A percentile compares a stretch with the other conserved stretches of the same genome.
Conservation (phyloP, 768 basidiomycete species). For the Lyophyllum atratum region DNA sequence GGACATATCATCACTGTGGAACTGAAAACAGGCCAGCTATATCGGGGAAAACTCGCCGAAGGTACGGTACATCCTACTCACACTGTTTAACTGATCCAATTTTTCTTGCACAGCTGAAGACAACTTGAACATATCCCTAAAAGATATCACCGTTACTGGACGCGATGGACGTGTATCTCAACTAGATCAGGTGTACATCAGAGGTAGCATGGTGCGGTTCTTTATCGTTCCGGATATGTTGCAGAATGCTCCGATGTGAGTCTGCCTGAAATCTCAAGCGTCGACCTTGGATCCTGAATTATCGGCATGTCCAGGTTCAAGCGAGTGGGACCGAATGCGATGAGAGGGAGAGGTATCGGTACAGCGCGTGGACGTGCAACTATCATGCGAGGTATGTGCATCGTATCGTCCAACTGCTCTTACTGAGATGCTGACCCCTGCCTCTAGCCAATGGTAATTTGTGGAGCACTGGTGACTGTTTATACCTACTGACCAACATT, state of each 20-base stretch:
- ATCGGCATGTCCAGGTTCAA: constrained; percentile 79
- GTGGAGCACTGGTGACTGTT: neutral
- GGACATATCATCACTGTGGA: constrained; percentile 98
- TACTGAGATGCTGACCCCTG: constrained; percentile 18
- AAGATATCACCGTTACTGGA: constrained; percentile 96
- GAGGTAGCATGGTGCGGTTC: constrained; percentile 97
- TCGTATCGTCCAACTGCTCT: constrained; percentile 3
- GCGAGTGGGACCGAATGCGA: constrained; percentile 95
- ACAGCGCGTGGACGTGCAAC: constrained; percentile 98
- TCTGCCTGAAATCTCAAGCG: constrained; percentile 17
- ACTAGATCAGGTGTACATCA: constrained; percentile 97
- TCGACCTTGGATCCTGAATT: neutral
- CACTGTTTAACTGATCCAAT: constrained; percentile 6
- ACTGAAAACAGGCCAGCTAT: constrained; percentile 95
- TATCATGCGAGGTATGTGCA: constrained; percentile 87
- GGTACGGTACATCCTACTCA: constrained; percentile 51
- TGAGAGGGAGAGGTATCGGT: constrained; percentile 98
- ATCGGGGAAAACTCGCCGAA: constrained; percentile 96
- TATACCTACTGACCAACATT: neutral
- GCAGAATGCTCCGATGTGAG: constrained; percentile 98
- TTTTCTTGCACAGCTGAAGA: constrained; percentile 78
- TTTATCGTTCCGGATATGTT: constrained; percentile 99
- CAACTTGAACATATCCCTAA: constrained; percentile 94
- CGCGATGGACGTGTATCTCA: constrained; percentile 98
- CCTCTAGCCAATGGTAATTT: constrained; percentile 70